phyloP scores from a whole-genome alignment of 2,329 filamentous ascomycete genomes.

The Seiridium unicorne region DNA sequence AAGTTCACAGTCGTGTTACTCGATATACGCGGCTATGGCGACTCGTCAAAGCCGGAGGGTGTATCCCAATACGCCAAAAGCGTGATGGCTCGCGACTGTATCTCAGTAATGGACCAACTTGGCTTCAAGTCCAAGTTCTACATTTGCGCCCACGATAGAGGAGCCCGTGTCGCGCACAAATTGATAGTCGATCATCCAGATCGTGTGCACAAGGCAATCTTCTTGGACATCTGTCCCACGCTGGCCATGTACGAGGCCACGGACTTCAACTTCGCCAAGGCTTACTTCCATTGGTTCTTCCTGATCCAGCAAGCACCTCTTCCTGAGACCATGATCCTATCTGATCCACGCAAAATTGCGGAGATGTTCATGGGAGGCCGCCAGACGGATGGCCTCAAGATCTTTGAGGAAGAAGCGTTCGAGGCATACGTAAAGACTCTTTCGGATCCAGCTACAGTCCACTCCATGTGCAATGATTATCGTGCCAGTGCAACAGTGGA shows the following conservation, averaged over 20 bases:
- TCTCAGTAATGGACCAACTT: slow-evolving; percentile 42
- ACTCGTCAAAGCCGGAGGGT: slow-evolving; percentile 42
- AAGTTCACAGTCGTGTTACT: slow-evolving; percentile 42
- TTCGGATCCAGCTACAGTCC: slow-evolving; percentile 38
- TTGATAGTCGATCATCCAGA: slow-evolving; percentile 45
- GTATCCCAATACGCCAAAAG: slow-evolving; percentile 42
- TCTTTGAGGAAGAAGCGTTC: slow-evolving; percentile 32
- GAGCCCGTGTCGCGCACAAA: slow-evolving; percentile 54
- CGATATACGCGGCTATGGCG: slow-evolving; percentile 52
- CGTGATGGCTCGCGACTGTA: slow-evolving; percentile 46
- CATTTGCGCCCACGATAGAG: slow-evolving; percentile 56
- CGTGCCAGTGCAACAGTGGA: slow-evolving; percentile 51
- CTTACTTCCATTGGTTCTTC: slow-evolving; percentile 61
- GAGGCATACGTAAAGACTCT: slow-evolving; percentile 41
- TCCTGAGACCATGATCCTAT: slow-evolving; percentile 45
- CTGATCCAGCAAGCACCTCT: slow-evolving; percentile 51
- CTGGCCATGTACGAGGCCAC: slow-evolving; percentile 49
- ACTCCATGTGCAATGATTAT: slow-evolving; percentile 56
- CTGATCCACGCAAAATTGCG: slow-evolving; percentile 35
- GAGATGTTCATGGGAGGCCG: slow-evolving; percentile 40
- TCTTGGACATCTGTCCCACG: slow-evolving; percentile 55
- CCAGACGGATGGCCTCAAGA: slow-evolving; percentile 29
- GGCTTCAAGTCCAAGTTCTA: slow-evolving; percentile 36
- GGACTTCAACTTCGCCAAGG: slow-evolving; percentile 39
- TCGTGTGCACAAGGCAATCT: slow-evolving; percentile 38